Conservation (phyloP, 768 basidiomycete genomes). For the Amanita exitialis region DNA sequence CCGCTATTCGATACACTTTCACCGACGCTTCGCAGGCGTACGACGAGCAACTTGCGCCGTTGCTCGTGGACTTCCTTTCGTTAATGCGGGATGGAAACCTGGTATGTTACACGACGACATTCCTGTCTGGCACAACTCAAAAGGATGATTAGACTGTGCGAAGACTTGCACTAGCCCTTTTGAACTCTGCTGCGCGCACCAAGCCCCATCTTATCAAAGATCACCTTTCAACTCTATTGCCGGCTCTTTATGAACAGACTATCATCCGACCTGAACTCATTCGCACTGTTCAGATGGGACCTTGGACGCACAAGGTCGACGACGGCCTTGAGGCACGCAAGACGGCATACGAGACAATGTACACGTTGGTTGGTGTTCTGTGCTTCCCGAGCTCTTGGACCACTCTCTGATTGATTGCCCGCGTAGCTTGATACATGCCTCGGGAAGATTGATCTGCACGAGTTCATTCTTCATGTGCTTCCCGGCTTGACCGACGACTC, state of each 20-base stretch:
- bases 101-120: constrained; percentile 31
- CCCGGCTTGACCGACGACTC: constrained; percentile 80
- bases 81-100: constrained; percentile 85
- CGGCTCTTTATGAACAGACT: constrained; percentile 82
- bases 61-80: constrained; percentile 86
- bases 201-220: constrained; percentile 90
- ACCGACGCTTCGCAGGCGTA: constrained; percentile 78
- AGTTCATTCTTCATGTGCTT: constrained; percentile 75
- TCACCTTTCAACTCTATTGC: constrained; percentile 66
- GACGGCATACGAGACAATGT: constrained; percentile 96
- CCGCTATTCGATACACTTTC: constrained; percentile 91
- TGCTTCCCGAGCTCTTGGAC: not conserved
- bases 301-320: constrained; percentile 95
- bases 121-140: not conserved
- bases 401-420: not conserved
- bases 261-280: constrained; percentile 68
- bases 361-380: constrained; percentile 65
- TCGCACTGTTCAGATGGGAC: constrained; percentile 92
- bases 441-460: constrained; percentile 75
- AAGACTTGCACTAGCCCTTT: constrained; percentile 76
- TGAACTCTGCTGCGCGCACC: constrained; percentile 92
- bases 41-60: constrained; percentile 82
- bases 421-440: constrained; percentile 84
- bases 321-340: constrained; percentile 95
- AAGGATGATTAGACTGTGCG: constrained; percentile 62